A percentile compares a stretch with the other conserved stretches of the same genome.
Evolutionary conservation across 1,284 basidiomycete genomes (phyloP).

Genomic region (Heterobasidion parviporum): DNA sequence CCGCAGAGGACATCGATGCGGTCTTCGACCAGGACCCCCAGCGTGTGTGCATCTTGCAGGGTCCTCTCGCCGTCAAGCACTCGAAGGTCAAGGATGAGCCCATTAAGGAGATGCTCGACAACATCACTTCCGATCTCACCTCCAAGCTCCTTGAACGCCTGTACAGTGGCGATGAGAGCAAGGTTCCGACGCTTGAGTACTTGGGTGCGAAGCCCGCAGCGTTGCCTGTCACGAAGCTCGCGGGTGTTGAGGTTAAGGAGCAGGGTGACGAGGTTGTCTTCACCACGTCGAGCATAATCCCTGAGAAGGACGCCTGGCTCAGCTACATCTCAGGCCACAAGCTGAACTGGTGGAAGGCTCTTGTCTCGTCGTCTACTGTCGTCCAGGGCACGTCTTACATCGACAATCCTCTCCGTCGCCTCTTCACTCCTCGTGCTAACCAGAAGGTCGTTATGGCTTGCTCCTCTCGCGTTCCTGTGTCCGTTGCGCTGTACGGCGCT

Average conservation of each 20-base stretch:
- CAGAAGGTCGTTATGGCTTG: slow-evolving; percentile 69
- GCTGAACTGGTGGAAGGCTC: slow-evolving; percentile 83
- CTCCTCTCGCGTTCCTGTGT: slow-evolving; percentile 38
- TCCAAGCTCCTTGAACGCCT: slow-evolving; percentile 75
- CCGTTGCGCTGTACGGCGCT: slow-evolving; percentile 64
- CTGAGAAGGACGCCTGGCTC: slow-evolving; percentile 70
- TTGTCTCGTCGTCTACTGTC: slow-evolving; percentile 76
- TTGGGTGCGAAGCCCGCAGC: slow-evolving; percentile 52
- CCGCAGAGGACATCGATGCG: slow-evolving; percentile 96
- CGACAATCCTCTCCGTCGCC: slow-evolving; percentile 84
- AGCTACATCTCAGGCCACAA: slow-evolving; percentile 76
- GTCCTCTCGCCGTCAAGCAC: slow-evolving; percentile 90
- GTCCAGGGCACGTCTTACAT: slow-evolving; percentile 81
- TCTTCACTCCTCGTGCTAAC: slow-evolving; percentile 74
- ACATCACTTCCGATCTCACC: slow-evolving; percentile 76
- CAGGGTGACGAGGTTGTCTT: slow-evolving; percentile 45
- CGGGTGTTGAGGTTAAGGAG: slow-evolving; percentile 42
- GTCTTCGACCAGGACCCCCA: slow-evolving; percentile 98
- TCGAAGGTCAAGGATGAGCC: slow-evolving; percentile 88
- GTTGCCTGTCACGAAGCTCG: slow-evolving; percentile 21
- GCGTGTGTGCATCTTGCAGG: slow-evolving; percentile 95
- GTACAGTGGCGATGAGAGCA: slow-evolving; percentile 74
- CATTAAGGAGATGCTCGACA: slow-evolving; percentile 85
- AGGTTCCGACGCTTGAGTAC: slow-evolving; percentile 83
- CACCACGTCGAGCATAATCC: slow-evolving; percentile 47